These are phyloP conservation scores for Epichloe festucae DNA, from an alignment of 2,329 filamentous ascomycete species.

Conservation along the genomic window DNA sequence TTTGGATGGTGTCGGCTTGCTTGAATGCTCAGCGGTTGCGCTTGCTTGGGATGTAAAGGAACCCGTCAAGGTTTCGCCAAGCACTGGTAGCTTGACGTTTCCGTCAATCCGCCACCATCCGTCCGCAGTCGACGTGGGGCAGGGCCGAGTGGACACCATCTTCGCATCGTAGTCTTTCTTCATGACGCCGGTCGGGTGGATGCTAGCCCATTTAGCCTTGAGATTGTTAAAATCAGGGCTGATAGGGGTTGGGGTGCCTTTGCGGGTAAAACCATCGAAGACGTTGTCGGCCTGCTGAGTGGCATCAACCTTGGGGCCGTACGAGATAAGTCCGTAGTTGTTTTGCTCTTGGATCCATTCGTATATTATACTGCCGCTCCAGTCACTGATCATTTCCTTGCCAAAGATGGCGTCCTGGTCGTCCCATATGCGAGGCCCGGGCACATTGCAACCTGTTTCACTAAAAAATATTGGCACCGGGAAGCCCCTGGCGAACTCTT, in stretches of 20 bases:
- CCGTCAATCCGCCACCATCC: constrained; percentile 74
- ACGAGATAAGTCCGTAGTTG: constrained; percentile 68
- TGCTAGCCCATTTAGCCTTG: constrained; percentile 59
- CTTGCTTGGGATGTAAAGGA: constrained; percentile 10
- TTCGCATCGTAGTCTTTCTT: constrained; percentile 51
- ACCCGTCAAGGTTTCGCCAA: constrained; percentile 41
- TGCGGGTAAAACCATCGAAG: constrained; percentile 53
- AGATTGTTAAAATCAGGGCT: constrained; percentile 69
- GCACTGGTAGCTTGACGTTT: constrained; percentile 52
- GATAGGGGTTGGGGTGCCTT: constrained; percentile 61
- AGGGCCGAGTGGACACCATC: constrained; percentile 49
- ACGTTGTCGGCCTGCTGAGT: constrained; percentile 40
- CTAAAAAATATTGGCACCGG: constrained; percentile 86
- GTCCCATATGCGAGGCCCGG: constrained; percentile 47
- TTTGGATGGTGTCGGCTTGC: neutral
- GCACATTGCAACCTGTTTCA: constrained; percentile 71
- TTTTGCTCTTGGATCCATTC: constrained; percentile 84
- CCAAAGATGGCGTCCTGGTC: constrained; percentile 72
- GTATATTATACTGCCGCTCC: constrained; percentile 72
- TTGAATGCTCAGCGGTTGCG: constrained; percentile 7
- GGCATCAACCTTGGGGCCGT: constrained; percentile 46
- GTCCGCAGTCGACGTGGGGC: constrained; percentile 54
- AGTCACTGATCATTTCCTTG: constrained; percentile 52
- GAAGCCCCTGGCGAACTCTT: constrained; percentile 54
- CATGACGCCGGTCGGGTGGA: constrained; percentile 56